Percentiles rank a stretch among this genome's conserved stretches.
phyloP scores from a whole-genome alignment of 169 alveolate species.

The Cryptosporidium sp. region DNA sequence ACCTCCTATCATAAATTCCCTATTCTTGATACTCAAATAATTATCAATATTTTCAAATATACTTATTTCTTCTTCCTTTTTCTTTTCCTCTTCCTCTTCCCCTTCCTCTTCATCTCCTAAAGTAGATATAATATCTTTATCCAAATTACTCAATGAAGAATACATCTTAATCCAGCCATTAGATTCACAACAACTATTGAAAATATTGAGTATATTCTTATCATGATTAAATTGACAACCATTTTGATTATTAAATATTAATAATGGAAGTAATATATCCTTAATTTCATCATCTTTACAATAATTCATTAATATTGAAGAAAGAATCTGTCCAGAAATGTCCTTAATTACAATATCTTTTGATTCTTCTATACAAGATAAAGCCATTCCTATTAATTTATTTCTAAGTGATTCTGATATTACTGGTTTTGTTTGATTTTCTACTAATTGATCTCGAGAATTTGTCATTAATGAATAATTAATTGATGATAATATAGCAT shows the following conservation, averaged over 20 bases:
- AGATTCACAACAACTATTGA: slow-evolving; percentile 7
- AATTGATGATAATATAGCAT: slow-evolving; percentile 86
- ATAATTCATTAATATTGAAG: not conserved
- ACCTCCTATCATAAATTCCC: not conserved
- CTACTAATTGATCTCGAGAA: not conserved
- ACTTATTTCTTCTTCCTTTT: not conserved
- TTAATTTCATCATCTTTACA: slow-evolving; percentile 29
- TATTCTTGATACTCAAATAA: not conserved
- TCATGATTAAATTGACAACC: not conserved
- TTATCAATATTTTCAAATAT: not conserved
- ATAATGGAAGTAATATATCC: slow-evolving; percentile 20
- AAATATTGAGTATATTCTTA: not conserved
- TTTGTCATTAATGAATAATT: not conserved
- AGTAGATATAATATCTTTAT: not conserved
- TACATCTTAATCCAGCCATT: slow-evolving; percentile 15
- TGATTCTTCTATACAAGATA: not conserved
- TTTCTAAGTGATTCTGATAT: slow-evolving; percentile 27
- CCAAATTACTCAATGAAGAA: not conserved
- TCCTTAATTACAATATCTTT: not conserved
- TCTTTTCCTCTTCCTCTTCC: too few relatives aligned
- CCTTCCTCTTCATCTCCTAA: not conserved
- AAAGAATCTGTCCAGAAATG: slow-evolving; percentile 10
- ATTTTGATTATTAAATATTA: not conserved
- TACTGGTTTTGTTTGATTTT: not conserved
- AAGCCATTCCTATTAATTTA: slow-evolving; percentile 36